Evolutionary conservation across 441 rosid species (phyloP).

Genomic region (Populus hybrid): DNA sequence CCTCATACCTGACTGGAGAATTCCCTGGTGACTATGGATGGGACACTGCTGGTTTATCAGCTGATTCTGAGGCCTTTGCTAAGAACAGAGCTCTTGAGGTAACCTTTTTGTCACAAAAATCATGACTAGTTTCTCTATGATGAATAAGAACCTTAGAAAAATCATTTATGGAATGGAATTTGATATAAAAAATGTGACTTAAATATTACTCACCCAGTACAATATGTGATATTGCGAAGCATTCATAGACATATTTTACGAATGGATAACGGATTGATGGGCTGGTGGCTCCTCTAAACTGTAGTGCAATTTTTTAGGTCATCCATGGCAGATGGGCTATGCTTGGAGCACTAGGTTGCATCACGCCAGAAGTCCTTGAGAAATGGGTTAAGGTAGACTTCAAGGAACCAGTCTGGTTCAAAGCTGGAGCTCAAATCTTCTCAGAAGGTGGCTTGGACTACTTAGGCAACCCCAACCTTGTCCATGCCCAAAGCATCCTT

Average conservation of each 20-base stretch:
- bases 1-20: slow-evolving; percentile 83
- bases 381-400: slow-evolving; percentile 80
- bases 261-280: no score
- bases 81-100: slow-evolving; percentile 98
- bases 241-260: no score
- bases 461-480: slow-evolving; percentile 91
- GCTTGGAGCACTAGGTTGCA: slow-evolving; percentile 93
- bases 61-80: slow-evolving; percentile 96
- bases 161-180: no score
- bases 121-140: neutral
- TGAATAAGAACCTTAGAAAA: neutral
- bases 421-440: slow-evolving; percentile 95
- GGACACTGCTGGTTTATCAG: slow-evolving; percentile 53
- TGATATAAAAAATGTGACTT: neutral
- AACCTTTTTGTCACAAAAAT: neutral
- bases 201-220: neutral
- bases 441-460: slow-evolving; percentile 97
- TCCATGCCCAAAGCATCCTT: slow-evolving; percentile 92
- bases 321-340: slow-evolving; percentile 99
- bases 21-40: slow-evolving; percentile 77
- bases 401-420: slow-evolving; percentile 97
- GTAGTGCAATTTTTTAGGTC: slow-evolving; percentile 33
- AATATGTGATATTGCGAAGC: neutral
- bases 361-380: slow-evolving; percentile 80
- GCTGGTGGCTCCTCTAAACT: neutral